These are phyloP conservation scores for Trametes versicolor DNA, from an alignment of 1,284 basidiomycete species.

Conservation along the genomic window DNA sequence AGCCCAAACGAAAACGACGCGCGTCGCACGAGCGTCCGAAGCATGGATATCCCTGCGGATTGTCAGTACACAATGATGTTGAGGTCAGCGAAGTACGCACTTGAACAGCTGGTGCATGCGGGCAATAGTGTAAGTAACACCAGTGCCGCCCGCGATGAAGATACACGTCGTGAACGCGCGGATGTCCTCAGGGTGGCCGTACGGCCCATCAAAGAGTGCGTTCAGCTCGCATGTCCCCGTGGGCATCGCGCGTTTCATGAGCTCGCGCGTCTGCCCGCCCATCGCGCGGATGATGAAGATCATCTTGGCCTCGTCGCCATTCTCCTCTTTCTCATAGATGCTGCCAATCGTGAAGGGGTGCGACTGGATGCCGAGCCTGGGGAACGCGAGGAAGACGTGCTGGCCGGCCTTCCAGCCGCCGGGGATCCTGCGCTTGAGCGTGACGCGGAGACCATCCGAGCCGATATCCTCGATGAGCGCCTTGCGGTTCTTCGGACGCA, in stretches of 20 bases:
- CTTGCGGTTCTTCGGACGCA: constrained; percentile 39
- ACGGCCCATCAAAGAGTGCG: constrained; percentile 62
- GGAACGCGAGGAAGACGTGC: constrained; percentile 61
- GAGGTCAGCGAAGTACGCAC: constrained; percentile 40
- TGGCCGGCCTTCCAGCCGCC: constrained; percentile 67
- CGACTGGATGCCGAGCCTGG: constrained; percentile 55
- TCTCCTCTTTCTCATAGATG: constrained; percentile 40
- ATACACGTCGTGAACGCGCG: constrained; percentile 52
- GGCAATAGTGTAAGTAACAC: constrained; percentile 57
- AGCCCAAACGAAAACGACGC: constrained; percentile 54
- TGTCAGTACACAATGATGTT: no score
- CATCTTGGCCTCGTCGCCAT: constrained; percentile 45
- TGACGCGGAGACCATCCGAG: constrained; percentile 51
- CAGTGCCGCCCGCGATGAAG: constrained; percentile 59
- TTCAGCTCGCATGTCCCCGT: constrained; percentile 43
- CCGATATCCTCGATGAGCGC: constrained; percentile 47
- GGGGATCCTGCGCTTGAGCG: constrained; percentile 43
- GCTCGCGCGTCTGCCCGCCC: constrained; percentile 35
- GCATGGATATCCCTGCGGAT: constrained; percentile 40
- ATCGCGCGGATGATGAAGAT: constrained; percentile 55
- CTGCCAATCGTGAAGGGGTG: constrained; percentile 68
- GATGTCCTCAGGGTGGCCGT: constrained; percentile 55
- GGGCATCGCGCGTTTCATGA: constrained; percentile 31
- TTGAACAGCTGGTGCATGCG: constrained; percentile 52
- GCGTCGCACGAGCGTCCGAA: constrained; percentile 40